Evolutionary conservation across 2,329 filamentous ascomycete genomes (phyloP), one percentile per base, ranked within the genome.

Genomic region (Trichoderma atrobrunneum): DNA sequence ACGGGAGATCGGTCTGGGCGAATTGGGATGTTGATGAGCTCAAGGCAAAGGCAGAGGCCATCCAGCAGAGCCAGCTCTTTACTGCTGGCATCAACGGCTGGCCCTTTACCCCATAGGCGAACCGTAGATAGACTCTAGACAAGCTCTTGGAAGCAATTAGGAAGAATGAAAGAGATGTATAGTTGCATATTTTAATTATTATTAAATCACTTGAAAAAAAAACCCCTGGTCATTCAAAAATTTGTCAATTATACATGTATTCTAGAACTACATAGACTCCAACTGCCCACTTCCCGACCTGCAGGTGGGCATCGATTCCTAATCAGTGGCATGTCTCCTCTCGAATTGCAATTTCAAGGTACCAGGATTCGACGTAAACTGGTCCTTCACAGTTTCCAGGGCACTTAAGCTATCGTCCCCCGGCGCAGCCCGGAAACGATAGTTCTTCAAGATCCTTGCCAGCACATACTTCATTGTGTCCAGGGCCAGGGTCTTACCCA

Each of bases 11-110:
- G 24, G 76, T 87, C 0, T 87, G 84, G 82, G 80, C 82, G 18
- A 84, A 85, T 32, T 88, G 85, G 86, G 87, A 88, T 76, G 81
- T 87, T 1, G 80, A 84, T 57, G 86, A 87, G 74, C 79, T 88
- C 48, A 83, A 84, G 75, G 77, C 78, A 1, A 76, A 72, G 54
- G 32, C 56, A 3, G 63, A 66, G 12, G n/a, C 54, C 18, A 67
- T 72, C 21, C 56, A 66, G 36, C 62, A 72, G 56, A 51, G 62
- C 21, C 70, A 72, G 26, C 34, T 67, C 21, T 72, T 21, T 3
- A 72, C 70, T 16, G 60, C 48, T 21, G 62, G 70, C 14, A 72
- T 67, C 36, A 67, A 72, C 43, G 62, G 70, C 30, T 72, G 70
- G 70, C 70, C 70, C 1, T 72, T 66, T 39, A n/a, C 51, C 24